Conservation (phyloP, 495 filamentous ascomycete species). For the Penicillium odoratum region DNA sequence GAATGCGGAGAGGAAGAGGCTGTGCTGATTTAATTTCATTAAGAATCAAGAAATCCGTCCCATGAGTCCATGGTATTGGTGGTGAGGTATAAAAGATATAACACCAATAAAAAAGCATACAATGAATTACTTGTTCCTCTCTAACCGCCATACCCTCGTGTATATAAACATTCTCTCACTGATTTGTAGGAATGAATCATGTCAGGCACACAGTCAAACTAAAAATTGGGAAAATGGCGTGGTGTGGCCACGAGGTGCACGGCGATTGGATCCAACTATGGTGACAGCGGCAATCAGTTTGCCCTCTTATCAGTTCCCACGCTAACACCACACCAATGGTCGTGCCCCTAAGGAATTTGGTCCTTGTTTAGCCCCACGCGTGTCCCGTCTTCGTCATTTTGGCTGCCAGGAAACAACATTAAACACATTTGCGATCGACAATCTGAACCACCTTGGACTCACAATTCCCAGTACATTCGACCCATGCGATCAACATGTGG, state of each 20-base stretch:
- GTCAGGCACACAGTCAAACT: conserved; percentile 4
- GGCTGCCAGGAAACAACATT: conserved; percentile 11
- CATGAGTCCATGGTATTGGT: too few relatives aligned
- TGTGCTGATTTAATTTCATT: conserved; percentile 4
- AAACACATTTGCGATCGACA: conserved; percentile 11
- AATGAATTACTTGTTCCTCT: not conserved
- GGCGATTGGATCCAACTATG: conserved; percentile 24
- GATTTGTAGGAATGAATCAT: not conserved
- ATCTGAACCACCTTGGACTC: conserved; percentile 13
- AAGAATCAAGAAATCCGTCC: not conserved
- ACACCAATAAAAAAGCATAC: not conserved
- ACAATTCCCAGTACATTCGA: conserved; percentile 10
- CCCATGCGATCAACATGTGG: conserved; percentile 21
- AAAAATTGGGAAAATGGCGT: conserved; percentile 13
- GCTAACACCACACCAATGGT: conserved; percentile 1
- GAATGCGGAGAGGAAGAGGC: conserved; percentile 15
- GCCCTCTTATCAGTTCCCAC: conserved; percentile 26
- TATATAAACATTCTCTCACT: not conserved
- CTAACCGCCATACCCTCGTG: not conserved
- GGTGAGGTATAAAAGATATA: not conserved
- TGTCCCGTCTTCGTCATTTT: conserved; percentile 26
- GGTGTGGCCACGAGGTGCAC: conserved; percentile 29
- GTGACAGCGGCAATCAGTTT: conserved; percentile 33
- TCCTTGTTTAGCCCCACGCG: conserved; percentile 12
- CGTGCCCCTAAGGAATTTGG: conserved; percentile 10